Conservation (phyloP, 2,329 filamentous ascomycete genomes). For the Diaporthe eres region DNA sequence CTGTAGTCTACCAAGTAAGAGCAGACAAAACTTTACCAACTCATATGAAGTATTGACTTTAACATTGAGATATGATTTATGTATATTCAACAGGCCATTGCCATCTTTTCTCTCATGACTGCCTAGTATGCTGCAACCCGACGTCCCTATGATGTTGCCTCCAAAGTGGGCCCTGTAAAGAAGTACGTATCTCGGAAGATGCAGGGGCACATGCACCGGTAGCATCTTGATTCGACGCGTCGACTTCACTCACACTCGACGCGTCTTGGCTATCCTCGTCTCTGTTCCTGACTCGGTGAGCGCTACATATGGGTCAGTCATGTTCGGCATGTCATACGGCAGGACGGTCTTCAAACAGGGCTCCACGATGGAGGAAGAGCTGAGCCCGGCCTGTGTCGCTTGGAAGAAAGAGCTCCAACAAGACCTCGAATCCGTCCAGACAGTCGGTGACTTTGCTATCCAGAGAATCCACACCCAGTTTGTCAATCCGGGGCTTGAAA, state of each 20-base stretch:
- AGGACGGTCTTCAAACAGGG: no score
- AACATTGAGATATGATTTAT: background rate
- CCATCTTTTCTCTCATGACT: background rate
- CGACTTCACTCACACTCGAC: background rate
- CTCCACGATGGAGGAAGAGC: background rate
- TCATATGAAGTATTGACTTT: background rate
- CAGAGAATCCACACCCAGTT: background rate
- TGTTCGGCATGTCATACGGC: background rate
- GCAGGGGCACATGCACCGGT: background rate
- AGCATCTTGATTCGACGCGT: background rate
- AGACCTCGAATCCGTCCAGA: background rate
- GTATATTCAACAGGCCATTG: no score
- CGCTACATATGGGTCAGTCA: background rate
- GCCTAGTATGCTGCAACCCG: background rate
- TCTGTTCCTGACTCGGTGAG: background rate
- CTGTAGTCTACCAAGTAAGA: no score
- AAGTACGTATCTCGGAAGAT: background rate
- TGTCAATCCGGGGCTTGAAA: slow-evolving; percentile 47
- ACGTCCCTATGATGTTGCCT: background rate
- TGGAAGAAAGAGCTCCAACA: slow-evolving; percentile 10
- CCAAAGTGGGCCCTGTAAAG: background rate
- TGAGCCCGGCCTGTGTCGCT: background rate
- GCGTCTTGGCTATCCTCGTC: background rate
- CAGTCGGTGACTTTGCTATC: background rate
- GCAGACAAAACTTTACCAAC: background rate